These are phyloP conservation scores for Pezicula carpinea DNA, from an alignment of 2,329 filamentous ascomycete genomes.

Conservation along the genomic window DNA sequence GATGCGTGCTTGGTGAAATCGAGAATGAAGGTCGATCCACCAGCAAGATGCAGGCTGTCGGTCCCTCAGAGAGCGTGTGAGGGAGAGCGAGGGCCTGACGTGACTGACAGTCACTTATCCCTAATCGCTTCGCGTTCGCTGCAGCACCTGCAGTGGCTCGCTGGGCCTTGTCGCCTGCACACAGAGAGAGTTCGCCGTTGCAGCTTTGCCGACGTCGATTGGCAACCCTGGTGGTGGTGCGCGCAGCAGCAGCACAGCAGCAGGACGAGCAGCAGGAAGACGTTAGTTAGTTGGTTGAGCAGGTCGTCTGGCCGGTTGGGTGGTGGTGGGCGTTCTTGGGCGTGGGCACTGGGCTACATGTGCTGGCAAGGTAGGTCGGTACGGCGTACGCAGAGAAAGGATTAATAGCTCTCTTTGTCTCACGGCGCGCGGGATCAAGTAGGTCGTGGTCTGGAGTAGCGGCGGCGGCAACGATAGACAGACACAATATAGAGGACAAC, in stretches of 20 bases:
- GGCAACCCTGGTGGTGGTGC: background rate
- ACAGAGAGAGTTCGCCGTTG: background rate
- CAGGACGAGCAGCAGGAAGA: too few relatives aligned
- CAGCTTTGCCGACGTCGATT: constrained; percentile 2
- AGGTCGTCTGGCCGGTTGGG: background rate
- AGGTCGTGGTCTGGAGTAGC: too few relatives aligned
- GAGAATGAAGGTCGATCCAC: background rate
- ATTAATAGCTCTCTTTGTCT: too few relatives aligned
- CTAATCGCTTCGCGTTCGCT: constrained; percentile 2
- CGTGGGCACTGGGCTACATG: too few relatives aligned
- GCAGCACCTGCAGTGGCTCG: background rate
- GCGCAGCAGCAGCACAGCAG: too few relatives aligned
- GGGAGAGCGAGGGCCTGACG: background rate
- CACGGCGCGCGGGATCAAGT: too few relatives aligned
- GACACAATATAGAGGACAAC: too few relatives aligned
- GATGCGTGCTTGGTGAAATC: constrained; percentile 13
- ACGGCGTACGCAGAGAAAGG: too few relatives aligned
- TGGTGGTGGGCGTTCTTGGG: too few relatives aligned
- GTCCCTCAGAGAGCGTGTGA: background rate
- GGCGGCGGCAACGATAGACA: too few relatives aligned
- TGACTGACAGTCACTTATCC: constrained; percentile 12
- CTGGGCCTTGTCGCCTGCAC: background rate
- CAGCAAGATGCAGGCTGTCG: background rate
- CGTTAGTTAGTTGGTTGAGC: too few relatives aligned
- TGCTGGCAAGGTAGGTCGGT: too few relatives aligned